Percentiles rank a stretch among this genome's conserved stretches.
Conservation (phyloP, 2,329 filamentous ascomycete genomes). For the Penicillium sp. region DNA sequence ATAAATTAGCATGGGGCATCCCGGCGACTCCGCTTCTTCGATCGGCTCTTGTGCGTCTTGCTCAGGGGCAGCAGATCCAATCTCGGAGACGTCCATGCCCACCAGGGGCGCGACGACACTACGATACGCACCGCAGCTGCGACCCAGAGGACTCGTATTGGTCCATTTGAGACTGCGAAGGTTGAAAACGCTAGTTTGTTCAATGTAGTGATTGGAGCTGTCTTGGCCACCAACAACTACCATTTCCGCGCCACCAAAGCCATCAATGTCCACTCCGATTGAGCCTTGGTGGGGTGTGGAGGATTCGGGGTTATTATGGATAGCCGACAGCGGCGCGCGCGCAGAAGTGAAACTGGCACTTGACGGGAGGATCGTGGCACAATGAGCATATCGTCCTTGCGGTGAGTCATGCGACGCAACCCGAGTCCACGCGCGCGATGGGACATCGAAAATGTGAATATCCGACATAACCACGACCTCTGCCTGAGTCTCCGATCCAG, state of each 20-base stretch:
- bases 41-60: conserved; percentile 37
- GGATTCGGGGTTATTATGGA: conserved; percentile 84
- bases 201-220: conserved; percentile 97
- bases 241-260: conserved; percentile 92
- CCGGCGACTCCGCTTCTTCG: conserved; percentile 35
- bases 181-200: conserved; percentile 98
- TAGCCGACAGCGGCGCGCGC: conserved; percentile 77
- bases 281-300: conserved; percentile 83
- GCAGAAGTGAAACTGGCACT: conserved; percentile 83
- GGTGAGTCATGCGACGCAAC: conserved; percentile 78
- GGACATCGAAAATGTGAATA: conserved; percentile 90
- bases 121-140: conserved; percentile 93
- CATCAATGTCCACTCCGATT: conserved; percentile 85
- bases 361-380: conserved; percentile 87
- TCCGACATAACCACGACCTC: conserved; percentile 98
- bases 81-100: conserved; percentile 45
- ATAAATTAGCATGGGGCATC: conserved; percentile 85
- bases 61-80: conserved; percentile 44
- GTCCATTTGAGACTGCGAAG: conserved; percentile 94
- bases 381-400: conserved; percentile 94
- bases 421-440: conserved; percentile 78
- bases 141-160: conserved; percentile 78
- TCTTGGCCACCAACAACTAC: conserved; percentile 95
- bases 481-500: conserved; percentile 64
- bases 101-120: conserved; percentile 85